phyloP scores from a whole-genome alignment of 1,284 basidiomycete genomes.

The Sanghuangporus baumii region DNA sequence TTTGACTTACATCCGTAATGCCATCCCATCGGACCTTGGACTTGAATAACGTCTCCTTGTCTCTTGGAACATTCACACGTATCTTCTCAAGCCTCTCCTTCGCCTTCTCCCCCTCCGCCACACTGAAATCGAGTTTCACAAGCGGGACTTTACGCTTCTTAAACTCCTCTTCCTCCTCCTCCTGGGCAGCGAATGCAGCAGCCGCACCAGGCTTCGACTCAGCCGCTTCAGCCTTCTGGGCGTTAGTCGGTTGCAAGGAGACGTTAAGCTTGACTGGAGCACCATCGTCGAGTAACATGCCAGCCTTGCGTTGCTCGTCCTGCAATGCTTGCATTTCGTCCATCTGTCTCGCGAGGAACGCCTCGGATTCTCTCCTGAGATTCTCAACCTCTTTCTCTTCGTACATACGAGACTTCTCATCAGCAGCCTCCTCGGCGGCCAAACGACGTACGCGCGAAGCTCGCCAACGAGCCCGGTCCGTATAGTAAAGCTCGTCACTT shows the following conservation, averaged over 20 bases:
- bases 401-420: conserved; percentile 73
- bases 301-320: conserved; percentile 81
- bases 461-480: conserved; percentile 79
- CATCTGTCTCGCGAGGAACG: conserved; percentile 85
- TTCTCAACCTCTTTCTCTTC: conserved; percentile 84
- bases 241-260: conserved; percentile 44
- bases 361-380: conserved; percentile 79
- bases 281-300: conserved; percentile 84
- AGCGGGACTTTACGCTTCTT: conserved; percentile 76
- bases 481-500: conserved; percentile 80
- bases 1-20: conserved; percentile 65
- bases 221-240: conserved; percentile 43
- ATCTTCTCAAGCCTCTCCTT: conserved; percentile 76
- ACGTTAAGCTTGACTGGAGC: conserved; percentile 82
- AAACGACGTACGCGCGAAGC: conserved; percentile 60
- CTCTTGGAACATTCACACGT: conserved; percentile 59
- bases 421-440: conserved; percentile 69
- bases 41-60: conserved; percentile 73
- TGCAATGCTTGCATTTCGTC: conserved; percentile 85
- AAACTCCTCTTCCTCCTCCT: conserved; percentile 73
- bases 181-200: conserved; percentile 72
- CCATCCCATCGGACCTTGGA: conserved; percentile 83
- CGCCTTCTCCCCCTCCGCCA: conserved; percentile 71
- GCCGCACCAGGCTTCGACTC: conserved; percentile 40
- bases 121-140: conserved; percentile 82